Base-by-base conservation (phyloP, 2,329 filamentous ascomycete species). In the Microdochium nivale region DNA sequence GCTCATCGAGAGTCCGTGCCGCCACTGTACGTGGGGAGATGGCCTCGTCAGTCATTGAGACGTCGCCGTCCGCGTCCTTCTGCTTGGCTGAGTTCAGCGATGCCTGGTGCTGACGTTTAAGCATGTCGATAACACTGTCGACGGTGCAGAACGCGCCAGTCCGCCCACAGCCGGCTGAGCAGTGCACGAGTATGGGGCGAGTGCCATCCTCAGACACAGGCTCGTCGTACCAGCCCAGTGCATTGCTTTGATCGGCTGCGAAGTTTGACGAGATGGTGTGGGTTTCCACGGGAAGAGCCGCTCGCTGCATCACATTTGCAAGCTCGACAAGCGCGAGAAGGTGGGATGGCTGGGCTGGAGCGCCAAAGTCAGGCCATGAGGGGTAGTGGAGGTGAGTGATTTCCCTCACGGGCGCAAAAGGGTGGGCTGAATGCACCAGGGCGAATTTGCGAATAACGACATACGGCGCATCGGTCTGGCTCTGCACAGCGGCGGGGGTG, bases 71-170 rank as follows among this genome's bases (percentile, higher is more conserved):
- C 2, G 55, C 52, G 32, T 73, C 70, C 2, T 61, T 37, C 8
- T 58, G 57, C 9, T 55, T 52, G 3, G 54, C 56, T 3, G 56
- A 53, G 33, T 52, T 58, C 23, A 63, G 33, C 35, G 57, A 68
- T 9, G 66, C 66, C 49, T 73, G 67, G 30, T 74, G 79, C 67
- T 96, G 90, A n/a, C 88, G 83, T 72, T 96, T 96, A 54, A 99
- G 73, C 88, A 96, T 95, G 68, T 96, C 91, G 52, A 97, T 86
- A 9, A 97, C 94, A 37, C 87, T 92, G 66, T 97, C 94, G 16
- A 97, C 90, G 0, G 94, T 95, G 67, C 94, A 97, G 64, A 97
- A 99, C 0, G 94, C 92, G 3, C 94, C 94, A 0, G 94, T 99
- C 14, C 94, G 86, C 1, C 94, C 94, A 69, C 94, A 99, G 0